Conservation (phyloP, 2,329 filamentous ascomycete species). For the Nothomitra cinnamomea region DNA sequence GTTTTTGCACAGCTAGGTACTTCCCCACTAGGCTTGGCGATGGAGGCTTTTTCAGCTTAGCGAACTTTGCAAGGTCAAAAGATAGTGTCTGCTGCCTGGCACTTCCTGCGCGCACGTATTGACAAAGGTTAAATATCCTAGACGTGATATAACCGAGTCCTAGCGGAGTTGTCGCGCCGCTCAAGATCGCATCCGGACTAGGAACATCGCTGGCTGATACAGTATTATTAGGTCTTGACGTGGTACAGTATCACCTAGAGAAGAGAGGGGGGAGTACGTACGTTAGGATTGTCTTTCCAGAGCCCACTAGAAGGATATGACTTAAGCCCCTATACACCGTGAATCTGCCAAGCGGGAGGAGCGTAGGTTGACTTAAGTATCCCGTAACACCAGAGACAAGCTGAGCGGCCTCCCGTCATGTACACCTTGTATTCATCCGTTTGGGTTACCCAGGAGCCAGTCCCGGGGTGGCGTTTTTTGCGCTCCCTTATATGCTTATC, state of each 20-base stretch:
- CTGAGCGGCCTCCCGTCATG: neutral
- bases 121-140: neutral
- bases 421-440: slow-evolving; percentile 3
- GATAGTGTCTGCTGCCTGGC: neutral
- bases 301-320: slow-evolving; percentile 1
- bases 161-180: neutral
- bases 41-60: neutral
- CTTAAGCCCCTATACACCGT: neutral
- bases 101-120: neutral
- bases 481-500: slow-evolving; percentile 7
- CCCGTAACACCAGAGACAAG: slow-evolving; percentile 5
- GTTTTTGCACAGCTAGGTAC: slow-evolving; percentile 2
- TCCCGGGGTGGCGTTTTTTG: slow-evolving; percentile 4
- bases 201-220: neutral
- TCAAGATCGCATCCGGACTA: neutral
- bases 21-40: neutral
- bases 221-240: neutral
- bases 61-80: neutral
- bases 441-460: slow-evolving; percentile 5
- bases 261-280: neutral
- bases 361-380: slow-evolving; percentile 2
- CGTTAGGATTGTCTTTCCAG: slow-evolving; percentile 5
- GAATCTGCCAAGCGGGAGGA: neutral
- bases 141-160: neutral
- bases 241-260: too few species aligned